A percentile compares a stretch with the other conserved stretches of the same genome.
phyloP scores from a whole-genome alignment of 495 filamentous ascomycete genomes.

The Penicillium coffeae region DNA sequence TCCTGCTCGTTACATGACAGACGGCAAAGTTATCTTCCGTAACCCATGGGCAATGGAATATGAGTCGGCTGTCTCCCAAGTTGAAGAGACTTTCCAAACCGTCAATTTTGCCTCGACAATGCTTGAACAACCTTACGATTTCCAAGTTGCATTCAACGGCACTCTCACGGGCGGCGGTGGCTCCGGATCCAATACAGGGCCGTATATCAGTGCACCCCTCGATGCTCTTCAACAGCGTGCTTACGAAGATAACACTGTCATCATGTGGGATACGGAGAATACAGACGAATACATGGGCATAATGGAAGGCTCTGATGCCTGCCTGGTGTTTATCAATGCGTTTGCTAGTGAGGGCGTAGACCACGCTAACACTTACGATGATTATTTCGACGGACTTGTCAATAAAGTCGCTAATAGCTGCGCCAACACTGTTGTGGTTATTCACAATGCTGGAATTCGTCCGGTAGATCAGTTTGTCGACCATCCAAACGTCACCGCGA shows the following conservation, averaged over 20 bases:
- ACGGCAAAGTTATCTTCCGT: not conserved
- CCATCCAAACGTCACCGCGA: slow-evolving; percentile 62
- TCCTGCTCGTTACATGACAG: slow-evolving; percentile 9
- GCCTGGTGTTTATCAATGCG: slow-evolving; percentile 61
- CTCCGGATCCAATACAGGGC: slow-evolving; percentile 16
- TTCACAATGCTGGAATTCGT: slow-evolving; percentile 40
- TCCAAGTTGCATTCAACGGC: slow-evolving; percentile 46
- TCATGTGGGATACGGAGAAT: slow-evolving; percentile 44
- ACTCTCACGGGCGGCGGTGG: slow-evolving; percentile 53
- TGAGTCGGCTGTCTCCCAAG: slow-evolving; percentile 28
- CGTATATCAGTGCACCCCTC: slow-evolving; percentile 48
- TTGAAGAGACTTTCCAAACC: not conserved
- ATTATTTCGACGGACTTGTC: slow-evolving; percentile 53
- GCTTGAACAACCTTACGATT: slow-evolving; percentile 4
- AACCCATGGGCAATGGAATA: slow-evolving; percentile 32
- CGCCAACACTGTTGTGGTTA: slow-evolving; percentile 49
- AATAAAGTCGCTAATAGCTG: slow-evolving; percentile 52
- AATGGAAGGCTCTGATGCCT: slow-evolving; percentile 40
- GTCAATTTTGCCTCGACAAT: no score
- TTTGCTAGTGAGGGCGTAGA: slow-evolving; percentile 52
- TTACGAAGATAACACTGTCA: slow-evolving; percentile 40
- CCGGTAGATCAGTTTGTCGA: slow-evolving; percentile 39
- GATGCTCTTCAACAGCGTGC: slow-evolving; percentile 50
- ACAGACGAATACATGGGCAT: slow-evolving; percentile 30
- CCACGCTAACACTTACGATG: slow-evolving; percentile 16